Base-by-base conservation (phyloP, 2,329 filamentous ascomycete genomes). In the Colletotrichum theobromicola region DNA sequence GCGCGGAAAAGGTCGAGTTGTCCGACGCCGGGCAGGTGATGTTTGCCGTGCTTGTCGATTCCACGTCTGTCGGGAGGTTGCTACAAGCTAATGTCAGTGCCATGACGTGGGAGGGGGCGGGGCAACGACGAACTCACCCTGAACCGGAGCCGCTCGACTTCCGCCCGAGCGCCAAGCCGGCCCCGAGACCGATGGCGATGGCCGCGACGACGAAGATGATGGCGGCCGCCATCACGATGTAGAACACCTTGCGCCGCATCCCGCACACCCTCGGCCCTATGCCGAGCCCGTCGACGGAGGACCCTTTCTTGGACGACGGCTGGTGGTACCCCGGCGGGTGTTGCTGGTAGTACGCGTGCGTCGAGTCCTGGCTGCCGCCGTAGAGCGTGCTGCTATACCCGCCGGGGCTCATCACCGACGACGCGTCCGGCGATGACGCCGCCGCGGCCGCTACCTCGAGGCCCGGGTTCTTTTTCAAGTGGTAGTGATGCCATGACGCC, bases 131-230 rank as follows among this genome's bases (percentile, higher is more conserved):
- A 21, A 74, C 72, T 16, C 46, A 74, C 72, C 16, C 61, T 42
- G 67, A 67, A 9, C 65, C 53, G 57, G 42, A 50, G 5, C 42
- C n/a, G 21, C 37, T 24, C 35, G 46, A 37, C 21, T 32, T 58
- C 50, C 60, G 35, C 32, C 72, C 72, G 60, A 78, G 70, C 6
- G 78, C 79, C 58, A 79, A 63, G 9, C 78, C 78, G 10, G 75
- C 77, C 12, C 76, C 78, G 15, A 79, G 70, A 34, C 78, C 78
- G 53, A 79, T 74, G 18, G 77, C 78, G 28, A 79, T 74, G 35
- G 74, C 77, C 2, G 76, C 75, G 30, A 79, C 57, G 34, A 67
- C 65, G n/a, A 79, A 61, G 34, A 79, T 42, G 6, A 74, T 34
- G 7, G 75, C 77, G 21, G 75, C 71, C n/a, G 64, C 72, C 32